Conservation (phyloP, 148 eudicot species). For the Beta vulgaris region DNA sequence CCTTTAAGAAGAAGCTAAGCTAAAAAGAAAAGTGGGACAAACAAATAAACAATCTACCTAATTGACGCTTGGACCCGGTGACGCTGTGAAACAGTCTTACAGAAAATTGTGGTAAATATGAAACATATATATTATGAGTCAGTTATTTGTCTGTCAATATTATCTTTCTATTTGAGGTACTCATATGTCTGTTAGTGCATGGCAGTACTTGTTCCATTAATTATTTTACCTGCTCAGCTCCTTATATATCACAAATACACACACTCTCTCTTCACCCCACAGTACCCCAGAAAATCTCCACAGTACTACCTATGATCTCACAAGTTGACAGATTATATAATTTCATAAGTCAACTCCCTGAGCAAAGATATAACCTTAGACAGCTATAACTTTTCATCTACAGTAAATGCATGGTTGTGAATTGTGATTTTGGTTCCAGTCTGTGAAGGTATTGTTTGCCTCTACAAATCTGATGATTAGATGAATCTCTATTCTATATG, state of each 20-base stretch:
- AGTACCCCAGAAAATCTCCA: constrained; percentile 26
- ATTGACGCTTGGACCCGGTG: no score
- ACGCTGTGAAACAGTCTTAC: no score
- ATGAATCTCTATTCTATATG: no score
- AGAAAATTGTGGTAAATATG: no score
- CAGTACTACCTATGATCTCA: no score
- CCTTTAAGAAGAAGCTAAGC: no score
- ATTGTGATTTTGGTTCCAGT: background rate
- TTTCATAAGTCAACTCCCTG: constrained; percentile 31
- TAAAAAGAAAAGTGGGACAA: no score
- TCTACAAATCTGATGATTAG: no score
- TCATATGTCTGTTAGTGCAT: constrained; percentile 27
- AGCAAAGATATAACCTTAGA: background rate
- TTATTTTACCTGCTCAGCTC: constrained; percentile 1
- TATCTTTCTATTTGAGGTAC: constrained; percentile 27
- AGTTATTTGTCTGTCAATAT: constrained; percentile 32
- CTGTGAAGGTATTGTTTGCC: background rate
- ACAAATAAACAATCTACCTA: no score
- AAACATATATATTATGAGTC: constrained; percentile 20
- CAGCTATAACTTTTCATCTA: background rate
- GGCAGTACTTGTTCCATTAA: constrained; percentile 17
- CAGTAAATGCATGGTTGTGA: background rate
- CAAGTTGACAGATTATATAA: constrained; percentile 13
- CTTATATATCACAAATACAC: background rate
- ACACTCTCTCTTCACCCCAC: constrained; percentile 16